Conservation (phyloP, 225 moss, liverwort and hornwort species). For the Rhytidiadelphus loreus region DNA sequence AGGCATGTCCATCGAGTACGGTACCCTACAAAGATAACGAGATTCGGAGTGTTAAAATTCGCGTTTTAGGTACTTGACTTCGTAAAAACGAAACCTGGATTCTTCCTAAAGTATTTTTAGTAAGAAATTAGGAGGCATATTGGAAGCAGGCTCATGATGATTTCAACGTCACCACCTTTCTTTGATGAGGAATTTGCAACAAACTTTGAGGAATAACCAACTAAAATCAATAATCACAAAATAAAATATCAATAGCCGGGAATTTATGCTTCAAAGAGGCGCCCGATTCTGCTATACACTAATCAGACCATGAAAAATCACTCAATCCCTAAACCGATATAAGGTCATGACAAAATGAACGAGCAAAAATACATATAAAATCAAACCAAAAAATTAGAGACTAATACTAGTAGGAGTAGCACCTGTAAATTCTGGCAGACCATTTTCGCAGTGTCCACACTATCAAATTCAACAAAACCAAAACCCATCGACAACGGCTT, state of each 20-base stretch:
- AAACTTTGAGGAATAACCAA: not conserved
- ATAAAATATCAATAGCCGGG: not conserved
- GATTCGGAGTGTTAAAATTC: not conserved
- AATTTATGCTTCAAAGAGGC: not conserved
- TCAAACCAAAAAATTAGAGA: not conserved
- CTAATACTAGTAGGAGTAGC: not conserved
- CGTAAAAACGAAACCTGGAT: not conserved
- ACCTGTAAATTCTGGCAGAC: conserved; percentile 93
- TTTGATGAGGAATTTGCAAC: not conserved
- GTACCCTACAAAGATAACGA: conserved; percentile 51
- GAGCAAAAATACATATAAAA: not conserved
- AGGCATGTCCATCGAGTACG: conserved; percentile 84
- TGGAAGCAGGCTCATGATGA: not conserved
- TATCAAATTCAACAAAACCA: conserved; percentile 95
- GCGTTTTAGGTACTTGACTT: not conserved
- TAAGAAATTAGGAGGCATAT: not conserved
- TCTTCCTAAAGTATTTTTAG: not conserved
- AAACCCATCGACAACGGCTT: conserved; percentile 91
- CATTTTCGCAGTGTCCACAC: conserved; percentile 53
- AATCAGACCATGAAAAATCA: not conserved
- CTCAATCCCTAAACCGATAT: not conserved
- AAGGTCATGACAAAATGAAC: not conserved
- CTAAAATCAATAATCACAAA: not conserved
- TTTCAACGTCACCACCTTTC: not conserved
- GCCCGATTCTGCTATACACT: not conserved